Evolutionary conservation across 345 rosid genomes (phyloP), one percentile per base, ranked within the genome.

Genomic region (Anastatica hierochuntica): DNA sequence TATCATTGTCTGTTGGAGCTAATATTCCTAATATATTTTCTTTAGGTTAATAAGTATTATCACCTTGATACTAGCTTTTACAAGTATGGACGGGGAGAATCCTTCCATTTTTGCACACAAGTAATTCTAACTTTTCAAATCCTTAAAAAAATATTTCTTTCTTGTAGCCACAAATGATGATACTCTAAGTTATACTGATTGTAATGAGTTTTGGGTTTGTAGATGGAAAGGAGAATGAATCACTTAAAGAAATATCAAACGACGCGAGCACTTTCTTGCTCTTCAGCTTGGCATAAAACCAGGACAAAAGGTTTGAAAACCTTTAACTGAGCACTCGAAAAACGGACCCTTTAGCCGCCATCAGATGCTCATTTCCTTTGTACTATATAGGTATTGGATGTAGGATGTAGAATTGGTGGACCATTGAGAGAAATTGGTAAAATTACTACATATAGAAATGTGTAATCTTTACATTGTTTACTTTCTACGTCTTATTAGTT

Each of bases 341-440:
- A 64, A 40, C 46, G 21, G 15, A 12, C 48, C 52, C 21, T 10
- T 56, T 38, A n/a, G n/a, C n/a, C 15, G 2, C 18, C 15, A 27
- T 65, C 21, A n/a, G 66, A 45, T 53, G 39, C 20, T 64, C 43
- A 30, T 56, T 21, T 55, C 42, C 53, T 33, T 44, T 38, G 7
- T 48, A 49, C 64, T 10, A 30, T 29, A 54, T 49, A 94, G 99
- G 99, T 94, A 29, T 67, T 94, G 74, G 99, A 94, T 66, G 96
- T 94, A 10, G 99, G 99, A 58, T 94, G 99, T 29, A 97, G 99
- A 64, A 85, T 94, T 70, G 99, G 97, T 66, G 99, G 99, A 48
- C 97, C 99, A 6, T 77, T 94, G 7, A 94, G 99, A 69, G 99
- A 88, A 78, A 85, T 88, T 68, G 33, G n/a, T n/a, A n/a, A n/a